These are phyloP conservation scores for Coccinonectria pachysandricola DNA, from an alignment of 2,329 filamentous ascomycete genomes.

Conservation along the genomic window DNA sequence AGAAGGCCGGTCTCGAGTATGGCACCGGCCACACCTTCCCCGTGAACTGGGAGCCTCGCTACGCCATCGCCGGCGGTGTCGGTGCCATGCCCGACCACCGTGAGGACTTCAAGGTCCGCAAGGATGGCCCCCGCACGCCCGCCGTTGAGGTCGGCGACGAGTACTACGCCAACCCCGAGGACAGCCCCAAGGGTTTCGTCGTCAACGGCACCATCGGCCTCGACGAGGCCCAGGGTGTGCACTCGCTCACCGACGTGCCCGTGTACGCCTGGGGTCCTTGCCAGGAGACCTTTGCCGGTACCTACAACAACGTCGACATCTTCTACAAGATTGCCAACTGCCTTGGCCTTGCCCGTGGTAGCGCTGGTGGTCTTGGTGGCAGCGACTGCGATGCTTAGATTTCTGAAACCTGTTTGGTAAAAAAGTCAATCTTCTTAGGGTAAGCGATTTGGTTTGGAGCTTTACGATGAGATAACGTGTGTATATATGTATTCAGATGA, in stretches of 20 bases:
- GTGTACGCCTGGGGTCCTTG: constrained; percentile 73
- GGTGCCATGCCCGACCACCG: constrained; percentile 63
- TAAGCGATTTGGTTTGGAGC: constrained; percentile 1
- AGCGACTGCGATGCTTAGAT: constrained; percentile 11
- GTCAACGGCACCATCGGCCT: constrained; percentile 66
- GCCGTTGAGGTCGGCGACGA: constrained; percentile 45
- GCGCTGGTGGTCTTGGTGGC: constrained; percentile 12
- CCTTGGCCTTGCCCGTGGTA: constrained; percentile 40
- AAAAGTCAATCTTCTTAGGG: too few relatives aligned
- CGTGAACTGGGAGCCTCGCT: constrained; percentile 74
- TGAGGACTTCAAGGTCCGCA: constrained; percentile 66
- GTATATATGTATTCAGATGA: too few relatives aligned
- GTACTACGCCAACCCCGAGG: constrained; percentile 58
- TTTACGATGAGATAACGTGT: constrained; percentile 8
- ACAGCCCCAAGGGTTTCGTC: constrained; percentile 56
- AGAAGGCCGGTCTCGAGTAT: constrained; percentile 52
- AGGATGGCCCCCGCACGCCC: constrained; percentile 51
- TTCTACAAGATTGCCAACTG: constrained; percentile 67
- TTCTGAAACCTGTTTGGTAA: too few relatives aligned
- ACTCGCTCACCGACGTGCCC: constrained; percentile 68
- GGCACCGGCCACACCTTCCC: constrained; percentile 68
- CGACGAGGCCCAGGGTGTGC: constrained; percentile 55
- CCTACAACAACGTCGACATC: constrained; percentile 61
- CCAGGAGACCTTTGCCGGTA: constrained; percentile 63
- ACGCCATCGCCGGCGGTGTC: constrained; percentile 65